Base-by-base conservation (phyloP, 495 filamentous ascomycete species). In the Aspergillus ellipticus region DNA sequence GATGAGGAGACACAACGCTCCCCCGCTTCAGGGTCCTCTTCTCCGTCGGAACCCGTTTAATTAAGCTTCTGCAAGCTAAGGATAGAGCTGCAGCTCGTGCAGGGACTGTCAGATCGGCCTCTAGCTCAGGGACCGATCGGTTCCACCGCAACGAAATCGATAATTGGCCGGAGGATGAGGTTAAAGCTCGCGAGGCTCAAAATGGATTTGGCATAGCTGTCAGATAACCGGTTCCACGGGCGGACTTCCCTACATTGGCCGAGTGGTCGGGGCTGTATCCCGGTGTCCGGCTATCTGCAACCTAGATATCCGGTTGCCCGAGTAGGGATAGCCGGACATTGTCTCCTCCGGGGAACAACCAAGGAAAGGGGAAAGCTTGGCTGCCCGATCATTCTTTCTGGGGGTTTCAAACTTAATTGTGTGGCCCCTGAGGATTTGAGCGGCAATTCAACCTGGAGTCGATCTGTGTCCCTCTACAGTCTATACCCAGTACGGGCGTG, bases 1-100 rank as follows among this genome's bases (percentile, higher is more conserved):
- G 43, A 47, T 29, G 41, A 21, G 42, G 24, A 20, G 51, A 54
- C 29, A 28, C 49, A 19, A 15, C 4, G n/a, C 4, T 15, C 13
- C 35, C 35, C 11, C 11, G n/a, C 35, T n/a, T 4, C 35, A 39
- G 35, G 35, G 19, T 39, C 31, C 49, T 37, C 49, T 39, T 17
- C 49, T 37, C 49, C 31, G 28, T 41, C 24, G 43, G 19, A 21
- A n/a, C 41, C 49, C 22, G 31, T 11, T 39, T 17, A 37, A 22
- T 21, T 49, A 51, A 51, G 49, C 49, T 51, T 51, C n/a, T 41
- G 19, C 49, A 39, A 39, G 13, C 49, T 41, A 33, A 33, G 17
- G 17, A 51, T 28, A 39, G 35, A 9, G 35, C n/a, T 39, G 35
- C 35, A 39, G 35, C 35, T 39, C 35, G 35, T 13, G 35, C 35